Percentiles rank a stretch among this genome's conserved stretches.
These are phyloP conservation scores for Penicillium canariense DNA, from an alignment of 495 filamentous ascomycete species.

Conservation along the genomic window DNA sequence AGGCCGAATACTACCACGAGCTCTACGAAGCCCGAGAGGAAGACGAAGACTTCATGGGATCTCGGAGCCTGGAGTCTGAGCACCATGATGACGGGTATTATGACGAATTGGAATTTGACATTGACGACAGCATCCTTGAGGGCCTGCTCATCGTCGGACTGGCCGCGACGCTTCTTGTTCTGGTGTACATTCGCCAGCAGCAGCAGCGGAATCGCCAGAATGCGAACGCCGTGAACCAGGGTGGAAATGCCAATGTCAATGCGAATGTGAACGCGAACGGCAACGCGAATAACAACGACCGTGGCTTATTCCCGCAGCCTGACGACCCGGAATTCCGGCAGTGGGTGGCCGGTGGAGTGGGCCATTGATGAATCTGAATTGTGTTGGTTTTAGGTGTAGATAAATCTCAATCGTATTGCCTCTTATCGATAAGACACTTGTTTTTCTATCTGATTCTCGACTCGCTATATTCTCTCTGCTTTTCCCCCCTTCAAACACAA, in stretches of 20 bases:
- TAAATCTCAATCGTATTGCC: conserved; percentile 3
- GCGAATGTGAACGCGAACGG: conserved; percentile 20
- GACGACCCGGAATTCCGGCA: conserved; percentile 68
- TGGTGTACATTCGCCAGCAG: conserved; percentile 81
- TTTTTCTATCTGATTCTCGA: background rate
- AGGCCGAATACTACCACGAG: conserved; percentile 48
- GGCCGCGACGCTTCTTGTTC: conserved; percentile 66
- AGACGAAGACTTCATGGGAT: conserved; percentile 54
- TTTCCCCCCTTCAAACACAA: background rate
- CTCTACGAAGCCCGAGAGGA: conserved; percentile 57
- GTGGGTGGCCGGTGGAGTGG: conserved; percentile 76
- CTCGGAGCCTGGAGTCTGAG: conserved; percentile 50
- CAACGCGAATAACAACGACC: conserved; percentile 47
- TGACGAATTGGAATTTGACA: conserved; percentile 57
- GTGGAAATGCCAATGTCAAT: conserved; percentile 23
- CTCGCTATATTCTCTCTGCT: background rate
- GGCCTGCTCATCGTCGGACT: conserved; percentile 79
- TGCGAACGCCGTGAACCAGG: conserved; percentile 30
- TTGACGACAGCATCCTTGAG: conserved; percentile 78
- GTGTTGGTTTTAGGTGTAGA: conserved; percentile 16
- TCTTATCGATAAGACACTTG: conserved; percentile 26
- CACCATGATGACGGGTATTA: conserved; percentile 62
- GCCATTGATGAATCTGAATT: conserved; percentile 53
- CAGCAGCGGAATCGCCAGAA: conserved; percentile 56
- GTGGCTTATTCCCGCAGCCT: conserved; percentile 69